Base-by-base conservation (phyloP, 768 basidiomycete genomes). In the Tylopilus felleus region DNA sequence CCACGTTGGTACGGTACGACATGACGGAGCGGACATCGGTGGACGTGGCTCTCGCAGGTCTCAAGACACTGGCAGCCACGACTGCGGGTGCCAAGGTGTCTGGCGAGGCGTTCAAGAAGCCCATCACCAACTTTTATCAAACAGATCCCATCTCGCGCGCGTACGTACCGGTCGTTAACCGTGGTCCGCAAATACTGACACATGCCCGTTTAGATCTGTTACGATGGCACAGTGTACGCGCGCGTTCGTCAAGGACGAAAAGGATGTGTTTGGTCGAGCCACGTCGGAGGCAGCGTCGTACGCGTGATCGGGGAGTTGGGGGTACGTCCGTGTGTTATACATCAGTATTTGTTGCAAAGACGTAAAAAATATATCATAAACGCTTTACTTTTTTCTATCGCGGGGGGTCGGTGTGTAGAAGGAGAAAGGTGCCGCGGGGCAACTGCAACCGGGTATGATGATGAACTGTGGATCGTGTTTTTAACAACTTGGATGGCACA, bases 221-320 rank as follows among this genome's bases (percentile, higher is more conserved):
- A 95, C 94, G 33, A 97, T 97, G 94, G 94, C 93, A 1, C 89
- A 93, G 61, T 96, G 93, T 69, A 90, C 89, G 14, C 84, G 88
- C 44, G 80, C 93, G 19, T 96, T 95, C 65, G 86, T 88, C 57
- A 85, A 86, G 67, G 85, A 82, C 29, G 85, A 88, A 9, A 51
- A 60, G 47, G 57, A 57, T 4, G 52, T 1, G 10, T 23, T 52
- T 2, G 50, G 49, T 21, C 51, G 13, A 4, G 53, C 28, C 8
- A 5, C 41, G 5, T 39, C 47, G 10, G 57, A 44, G 28, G 38
- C 53, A 29, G 47, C 47, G 43, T 61, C 56, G 45, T 64, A 56
- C 14, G 62, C 63, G 2, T 64, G 22, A 63, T 29, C 10, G 29
- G 29, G 8, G 9, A 13, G n/a, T n/a, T n/a, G n/a, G 36, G 33